Percentiles rank a stretch among this genome's conserved stretches.
These are phyloP conservation scores for Penicillium alfredii DNA, from an alignment of 495 filamentous ascomycete genomes.

Conservation along the genomic window DNA sequence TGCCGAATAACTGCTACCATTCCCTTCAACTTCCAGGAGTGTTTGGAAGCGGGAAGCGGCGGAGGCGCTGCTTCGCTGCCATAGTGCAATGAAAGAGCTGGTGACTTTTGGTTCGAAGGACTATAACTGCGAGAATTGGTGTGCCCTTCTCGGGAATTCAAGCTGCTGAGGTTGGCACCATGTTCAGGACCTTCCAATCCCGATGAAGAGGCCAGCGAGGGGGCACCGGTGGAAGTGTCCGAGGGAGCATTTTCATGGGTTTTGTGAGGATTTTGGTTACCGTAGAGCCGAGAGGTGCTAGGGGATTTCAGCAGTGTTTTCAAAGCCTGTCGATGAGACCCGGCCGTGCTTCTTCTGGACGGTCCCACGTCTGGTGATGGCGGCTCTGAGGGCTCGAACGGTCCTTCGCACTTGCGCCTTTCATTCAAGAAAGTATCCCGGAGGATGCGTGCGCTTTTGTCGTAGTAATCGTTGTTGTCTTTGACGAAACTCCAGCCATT, in stretches of 20 bases:
- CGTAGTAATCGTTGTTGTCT: constrained; percentile 98
- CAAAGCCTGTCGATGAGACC: constrained; percentile 42
- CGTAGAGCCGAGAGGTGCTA: constrained; percentile 55
- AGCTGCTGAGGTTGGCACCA: constrained; percentile 12
- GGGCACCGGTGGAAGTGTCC: constrained; percentile 36
- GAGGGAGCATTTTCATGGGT: constrained; percentile 32
- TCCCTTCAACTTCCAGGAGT: constrained; percentile 97
- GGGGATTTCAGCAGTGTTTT: constrained; percentile 59
- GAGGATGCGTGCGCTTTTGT: constrained; percentile 79
- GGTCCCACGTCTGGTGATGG: constrained; percentile 26
- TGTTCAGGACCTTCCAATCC: constrained; percentile 36
- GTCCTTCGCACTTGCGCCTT: constrained; percentile 49
- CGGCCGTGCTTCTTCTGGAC: constrained; percentile 26
- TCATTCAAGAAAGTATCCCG: constrained; percentile 80
- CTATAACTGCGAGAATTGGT: constrained; percentile 21
- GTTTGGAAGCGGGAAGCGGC: constrained; percentile 82
- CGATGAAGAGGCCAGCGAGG: constrained; percentile 47
- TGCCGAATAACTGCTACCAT: constrained; percentile 95
- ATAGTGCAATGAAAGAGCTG: constrained; percentile 24
- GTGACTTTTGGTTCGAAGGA: constrained; percentile 28
- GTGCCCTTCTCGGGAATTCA: constrained; percentile 21
- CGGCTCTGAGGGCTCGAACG: constrained; percentile 28
- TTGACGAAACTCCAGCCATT: constrained; percentile 99
- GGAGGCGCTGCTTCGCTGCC: constrained; percentile 26
- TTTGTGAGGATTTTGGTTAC: constrained; percentile 38